Evolutionary conservation across 805 yeast genomes (phyloP).

Genomic region (Hanseniaspora lachancei): DNA sequence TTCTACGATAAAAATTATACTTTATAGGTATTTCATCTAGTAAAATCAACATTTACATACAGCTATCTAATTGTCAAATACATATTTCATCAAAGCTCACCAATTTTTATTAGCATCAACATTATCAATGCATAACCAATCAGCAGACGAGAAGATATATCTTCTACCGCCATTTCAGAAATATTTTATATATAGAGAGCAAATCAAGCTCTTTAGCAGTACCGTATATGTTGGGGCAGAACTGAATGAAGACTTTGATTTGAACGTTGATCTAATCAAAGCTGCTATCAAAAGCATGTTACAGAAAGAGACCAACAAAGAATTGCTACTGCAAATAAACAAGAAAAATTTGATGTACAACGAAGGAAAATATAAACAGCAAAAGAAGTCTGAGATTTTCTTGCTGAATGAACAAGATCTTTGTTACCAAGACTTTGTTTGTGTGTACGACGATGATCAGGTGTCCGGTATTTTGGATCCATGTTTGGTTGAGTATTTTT

Average conservation of each 20-base stretch:
- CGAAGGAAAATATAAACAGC: not conserved
- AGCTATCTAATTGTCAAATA: too few species aligned
- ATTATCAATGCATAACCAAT: too few species aligned
- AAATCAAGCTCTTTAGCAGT: not conserved
- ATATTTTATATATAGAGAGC: conserved; percentile 1
- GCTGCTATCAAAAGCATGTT: conserved; percentile 14
- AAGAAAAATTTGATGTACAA: not conserved
- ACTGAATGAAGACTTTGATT: not conserved
- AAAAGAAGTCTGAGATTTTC: not conserved
- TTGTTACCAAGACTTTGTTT: not conserved
- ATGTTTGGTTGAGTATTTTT: not conserved
- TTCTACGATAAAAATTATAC: too few species aligned
- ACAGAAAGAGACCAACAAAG: conserved; percentile 18
- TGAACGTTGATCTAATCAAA: conserved; percentile 3
- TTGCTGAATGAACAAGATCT: not conserved
- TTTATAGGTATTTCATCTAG: too few species aligned
- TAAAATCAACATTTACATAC: too few species aligned
- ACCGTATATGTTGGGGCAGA: conserved; percentile 4
- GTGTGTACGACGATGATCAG: not conserved
- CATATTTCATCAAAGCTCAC: too few species aligned
- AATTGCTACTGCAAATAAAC: conserved; percentile 14
- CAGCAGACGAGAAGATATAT: not conserved
- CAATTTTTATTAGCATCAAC: too few species aligned
- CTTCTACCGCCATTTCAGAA: not conserved
- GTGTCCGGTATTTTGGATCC: not conserved